Conservation (phyloP, 208 protist species). For the Wallacemonas sp. region DNA sequence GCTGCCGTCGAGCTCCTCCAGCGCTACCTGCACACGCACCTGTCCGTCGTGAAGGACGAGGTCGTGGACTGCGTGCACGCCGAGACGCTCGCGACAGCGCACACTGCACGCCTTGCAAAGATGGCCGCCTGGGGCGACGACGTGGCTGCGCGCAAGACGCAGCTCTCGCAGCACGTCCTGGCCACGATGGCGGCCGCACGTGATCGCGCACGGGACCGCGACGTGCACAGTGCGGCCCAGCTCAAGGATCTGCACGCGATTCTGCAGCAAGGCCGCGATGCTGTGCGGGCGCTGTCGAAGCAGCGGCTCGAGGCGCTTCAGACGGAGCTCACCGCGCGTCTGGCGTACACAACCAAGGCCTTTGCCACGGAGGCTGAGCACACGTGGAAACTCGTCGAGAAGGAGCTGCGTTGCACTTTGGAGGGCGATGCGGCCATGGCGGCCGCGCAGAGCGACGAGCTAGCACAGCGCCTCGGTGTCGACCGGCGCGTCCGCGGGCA, state of each 20-base stretch:
- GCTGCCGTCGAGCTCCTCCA: constrained; percentile 37
- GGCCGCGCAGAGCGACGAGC: constrained; percentile 31
- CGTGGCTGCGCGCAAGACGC: constrained; percentile 35
- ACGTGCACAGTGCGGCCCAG: constrained; percentile 33
- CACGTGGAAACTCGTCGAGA: constrained; percentile 22
- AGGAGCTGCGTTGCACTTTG: constrained; percentile 26
- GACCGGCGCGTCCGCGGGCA: constrained; percentile 45
- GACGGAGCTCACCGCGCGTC: constrained; percentile 26
- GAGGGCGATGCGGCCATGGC: constrained; percentile 46
- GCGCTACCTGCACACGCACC: constrained; percentile 42
- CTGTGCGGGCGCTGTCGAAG: constrained; percentile 20
- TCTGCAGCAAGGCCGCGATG: constrained; percentile 29
- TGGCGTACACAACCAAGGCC: constrained; percentile 19
- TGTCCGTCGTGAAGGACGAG: constrained; percentile 31
- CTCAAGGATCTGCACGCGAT: constrained; percentile 38
- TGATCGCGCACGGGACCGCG: neutral
- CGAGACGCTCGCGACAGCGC: constrained; percentile 46
- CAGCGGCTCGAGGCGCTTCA: constrained; percentile 35
- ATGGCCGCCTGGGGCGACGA: constrained; percentile 49
- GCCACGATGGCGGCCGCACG: constrained; percentile 32
- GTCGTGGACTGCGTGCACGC: constrained; percentile 63
- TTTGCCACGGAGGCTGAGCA: constrained; percentile 24
- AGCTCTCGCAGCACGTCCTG: constrained; percentile 37
- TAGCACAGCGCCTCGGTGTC: constrained; percentile 37
- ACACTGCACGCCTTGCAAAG: constrained; percentile 37